phyloP scores from a whole-genome alignment of 495 filamentous ascomycete species.

The Daldinia grandis region DNA sequence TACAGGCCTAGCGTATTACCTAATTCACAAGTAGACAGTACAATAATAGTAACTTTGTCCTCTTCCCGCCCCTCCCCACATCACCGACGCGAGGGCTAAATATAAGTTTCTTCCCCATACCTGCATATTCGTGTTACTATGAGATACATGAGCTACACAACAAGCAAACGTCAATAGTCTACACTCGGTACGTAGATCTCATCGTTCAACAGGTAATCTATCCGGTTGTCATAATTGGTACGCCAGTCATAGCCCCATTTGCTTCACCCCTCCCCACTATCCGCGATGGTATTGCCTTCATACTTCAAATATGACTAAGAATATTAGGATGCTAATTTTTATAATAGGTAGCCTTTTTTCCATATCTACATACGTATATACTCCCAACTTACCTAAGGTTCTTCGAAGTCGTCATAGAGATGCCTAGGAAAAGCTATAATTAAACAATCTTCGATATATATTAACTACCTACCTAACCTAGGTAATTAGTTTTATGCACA shows the following conservation, averaged over 20 bases:
- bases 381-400: neutral
- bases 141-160: conserved; percentile 4
- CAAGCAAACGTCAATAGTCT: conserved; percentile 14
- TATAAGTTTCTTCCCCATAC: conserved; percentile 5
- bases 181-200: neutral
- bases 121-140: conserved; percentile 1
- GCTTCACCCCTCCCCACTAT: neutral
- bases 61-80: conserved; percentile 4
- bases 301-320: neutral
- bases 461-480: no score
- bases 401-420: conserved; percentile 19
- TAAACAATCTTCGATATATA: neutral
- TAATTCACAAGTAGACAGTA: conserved; percentile 12
- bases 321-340: neutral
- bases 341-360: neutral
- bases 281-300: neutral
- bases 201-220: neutral
- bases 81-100: conserved; percentile 12
- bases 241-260: neutral
- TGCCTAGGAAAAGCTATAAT: neutral
- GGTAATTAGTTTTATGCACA: neutral
- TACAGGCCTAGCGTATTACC: conserved; percentile 12
- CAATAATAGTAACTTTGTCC: neutral
- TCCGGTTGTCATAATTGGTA: neutral
- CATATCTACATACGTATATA: neutral